Evolutionary conservation across 2,329 filamentous ascomycete species (phyloP), one percentile per base, ranked within the genome.

Genomic region (Talaromyces sp.): DNA sequence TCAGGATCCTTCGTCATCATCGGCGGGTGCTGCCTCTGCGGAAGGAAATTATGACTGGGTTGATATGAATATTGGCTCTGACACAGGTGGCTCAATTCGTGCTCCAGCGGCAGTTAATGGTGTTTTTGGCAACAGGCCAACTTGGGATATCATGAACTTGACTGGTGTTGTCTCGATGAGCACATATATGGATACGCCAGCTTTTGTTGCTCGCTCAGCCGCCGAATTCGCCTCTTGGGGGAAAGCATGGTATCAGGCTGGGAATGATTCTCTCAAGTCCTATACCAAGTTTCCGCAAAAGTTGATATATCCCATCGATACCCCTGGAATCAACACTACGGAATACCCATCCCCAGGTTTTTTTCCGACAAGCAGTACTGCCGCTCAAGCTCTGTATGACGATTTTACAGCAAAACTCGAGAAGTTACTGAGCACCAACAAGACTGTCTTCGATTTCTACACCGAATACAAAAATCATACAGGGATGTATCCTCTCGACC

Each of bases 81-180:
- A 39, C 13, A 39, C 37, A 14, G 37, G 37, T 14, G 37, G 37
- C 11, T 39, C 37, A 39, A 39, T 39, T 16, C 37, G 37, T 16
- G 37, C 37, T 4, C 37, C 37, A 16, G 16, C 16, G 16, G 41
- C 41, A 7, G 16, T 43, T 3, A 43, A 43, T 19, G 16, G 41
- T 19, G 41, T 43, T 19, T 43, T 43, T 19, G 41, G 37, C 0
- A 89, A 86, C 43, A 78, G 84, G 22, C 19, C 47, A 6, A 27
- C 47, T 3, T 24, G 24, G 47, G 47, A 49, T 27, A 49, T 49
- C 11, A 27, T 27, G 47, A 49, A 49, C 14, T 11, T 49, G 47
- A 49, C 47, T 27, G 45, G 45, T 13, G 45, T 49, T 24, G 19
- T 49, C 5, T 49, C 45, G 5, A 49, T 49, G 19, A 49, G 22